A percentile compares a stretch with the other conserved stretches of the same genome.
Conservation (phyloP, 78 protist species). For the Dictyostelium purpureum region DNA sequence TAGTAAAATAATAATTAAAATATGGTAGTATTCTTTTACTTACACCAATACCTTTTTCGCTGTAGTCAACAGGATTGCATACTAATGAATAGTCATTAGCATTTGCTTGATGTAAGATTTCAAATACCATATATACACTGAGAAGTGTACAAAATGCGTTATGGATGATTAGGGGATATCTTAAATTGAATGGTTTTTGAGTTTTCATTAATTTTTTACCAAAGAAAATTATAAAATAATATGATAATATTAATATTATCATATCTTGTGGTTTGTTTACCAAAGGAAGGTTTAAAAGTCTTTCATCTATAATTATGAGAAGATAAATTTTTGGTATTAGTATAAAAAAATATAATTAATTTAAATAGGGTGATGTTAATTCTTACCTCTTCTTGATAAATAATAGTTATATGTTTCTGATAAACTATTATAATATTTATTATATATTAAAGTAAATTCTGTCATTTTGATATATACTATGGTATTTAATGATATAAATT, state of each 20-base stretch:
- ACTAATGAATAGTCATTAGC: constrained; percentile 32
- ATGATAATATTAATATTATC: constrained; percentile 25
- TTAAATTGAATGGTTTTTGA: constrained; percentile 47
- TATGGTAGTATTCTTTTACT: background rate
- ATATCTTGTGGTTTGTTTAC: constrained; percentile 57
- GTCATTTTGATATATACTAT: no score
- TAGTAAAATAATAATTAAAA: background rate
- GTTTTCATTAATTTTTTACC: constrained; percentile 57
- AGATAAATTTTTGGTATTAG: background rate
- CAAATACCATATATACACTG: constrained; percentile 49
- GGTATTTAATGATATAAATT: no score
- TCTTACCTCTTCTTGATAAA: background rate
- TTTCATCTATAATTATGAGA: constrained; percentile 20
- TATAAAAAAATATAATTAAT: background rate
- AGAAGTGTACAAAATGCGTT: constrained; percentile 12
- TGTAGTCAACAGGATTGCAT: constrained; percentile 64
- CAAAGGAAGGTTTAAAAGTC: constrained; percentile 55
- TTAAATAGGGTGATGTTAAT: no score
- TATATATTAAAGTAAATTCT: no score
- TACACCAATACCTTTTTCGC: constrained; percentile 67
- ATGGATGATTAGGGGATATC: constrained; percentile 48
- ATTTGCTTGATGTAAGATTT: constrained; percentile 43
- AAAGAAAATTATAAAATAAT: background rate
- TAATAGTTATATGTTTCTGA: background rate
- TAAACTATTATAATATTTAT: background rate